A percentile compares a stretch with the other conserved stretches of the same genome.
Conservation (phyloP, 176 grass and related monocot genomes). For the Musa troglodytarum region DNA sequence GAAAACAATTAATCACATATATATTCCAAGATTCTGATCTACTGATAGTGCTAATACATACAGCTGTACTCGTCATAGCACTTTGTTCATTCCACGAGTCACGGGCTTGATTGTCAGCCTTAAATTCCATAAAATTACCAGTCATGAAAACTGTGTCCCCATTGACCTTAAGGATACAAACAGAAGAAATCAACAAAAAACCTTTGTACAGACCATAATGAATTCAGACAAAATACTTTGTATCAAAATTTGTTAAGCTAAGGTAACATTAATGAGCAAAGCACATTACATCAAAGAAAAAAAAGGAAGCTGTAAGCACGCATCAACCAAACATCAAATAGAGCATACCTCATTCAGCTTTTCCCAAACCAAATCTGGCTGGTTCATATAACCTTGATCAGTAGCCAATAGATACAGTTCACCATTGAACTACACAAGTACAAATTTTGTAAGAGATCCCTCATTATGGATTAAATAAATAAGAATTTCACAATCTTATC, state of each 20-base stretch:
- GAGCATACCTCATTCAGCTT: slow-evolving; percentile 86
- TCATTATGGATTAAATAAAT: neutral
- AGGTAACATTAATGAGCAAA: neutral
- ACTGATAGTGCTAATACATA: slow-evolving; percentile 36
- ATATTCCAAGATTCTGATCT: neutral
- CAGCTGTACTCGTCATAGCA: slow-evolving; percentile 77
- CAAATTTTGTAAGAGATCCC: slow-evolving; percentile 4
- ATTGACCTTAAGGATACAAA: slow-evolving; percentile 55
- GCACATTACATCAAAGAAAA: neutral
- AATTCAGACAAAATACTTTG: slow-evolving; percentile 8
- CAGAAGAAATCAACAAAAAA: slow-evolving; percentile 7
- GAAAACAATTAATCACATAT: neutral
- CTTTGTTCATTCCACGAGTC: slow-evolving; percentile 95
- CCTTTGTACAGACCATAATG: slow-evolving; percentile 7
- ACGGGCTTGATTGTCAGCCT: slow-evolving; percentile 54
- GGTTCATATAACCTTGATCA: slow-evolving; percentile 91
- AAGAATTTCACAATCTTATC: neutral
- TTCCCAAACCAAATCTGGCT: slow-evolving; percentile 97
- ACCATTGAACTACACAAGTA: slow-evolving; percentile 66
- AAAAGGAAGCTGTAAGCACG: neutral
- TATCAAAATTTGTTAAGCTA: neutral
- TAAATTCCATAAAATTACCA: slow-evolving; percentile 84
- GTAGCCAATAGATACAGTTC: slow-evolving; percentile 88
- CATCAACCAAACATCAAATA: neutral
- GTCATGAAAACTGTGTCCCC: slow-evolving; percentile 91